Conservation (phyloP, 1,139 yeast species). For the Chernovozyma aurita region DNA sequence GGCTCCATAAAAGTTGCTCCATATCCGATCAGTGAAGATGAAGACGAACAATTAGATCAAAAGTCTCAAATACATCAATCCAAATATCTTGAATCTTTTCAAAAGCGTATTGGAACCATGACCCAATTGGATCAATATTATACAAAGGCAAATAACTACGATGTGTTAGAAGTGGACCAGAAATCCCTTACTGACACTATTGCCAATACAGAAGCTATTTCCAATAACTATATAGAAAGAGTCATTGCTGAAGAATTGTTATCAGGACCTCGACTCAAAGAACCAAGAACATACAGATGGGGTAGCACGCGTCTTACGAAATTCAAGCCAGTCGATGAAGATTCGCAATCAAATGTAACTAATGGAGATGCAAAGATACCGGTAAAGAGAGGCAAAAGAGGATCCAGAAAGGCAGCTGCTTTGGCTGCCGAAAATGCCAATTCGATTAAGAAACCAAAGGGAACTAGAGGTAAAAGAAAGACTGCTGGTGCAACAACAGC, state of each 20-base stretch:
- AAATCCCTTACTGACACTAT: conserved; percentile 21
- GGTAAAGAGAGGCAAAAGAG: conserved; percentile 3
- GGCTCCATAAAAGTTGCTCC: not conserved
- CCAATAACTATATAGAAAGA: conserved; percentile 33
- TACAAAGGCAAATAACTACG: conserved; percentile 22
- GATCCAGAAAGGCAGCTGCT: conserved; percentile 10
- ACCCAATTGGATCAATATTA: conserved; percentile 26
- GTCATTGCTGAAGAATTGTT: conserved; percentile 34
- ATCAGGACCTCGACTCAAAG: conserved; percentile 8
- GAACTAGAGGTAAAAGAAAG: conserved; percentile 12
- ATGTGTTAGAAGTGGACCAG: conserved; percentile 26
- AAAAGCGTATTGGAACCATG: conserved; percentile 12
- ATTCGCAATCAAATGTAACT: not conserved
- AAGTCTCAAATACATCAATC: conserved; percentile 1
- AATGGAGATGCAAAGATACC: conserved; percentile 1
- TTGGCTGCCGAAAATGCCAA: conserved; percentile 6
- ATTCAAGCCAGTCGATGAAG: conserved; percentile 1
- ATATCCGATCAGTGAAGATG: conserved; percentile 1
- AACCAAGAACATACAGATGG: conserved; percentile 4
- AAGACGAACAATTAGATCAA: not conserved
- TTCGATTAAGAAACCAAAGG: conserved; percentile 10
- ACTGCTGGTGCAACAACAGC: conserved; percentile 6
- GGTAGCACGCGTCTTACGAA: conserved; percentile 5
- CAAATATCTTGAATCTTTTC: conserved; percentile 2
- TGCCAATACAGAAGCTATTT: conserved; percentile 21